These are phyloP conservation scores for Trametes polyzona DNA, from an alignment of 1,284 basidiomycete genomes.

Conservation along the genomic window DNA sequence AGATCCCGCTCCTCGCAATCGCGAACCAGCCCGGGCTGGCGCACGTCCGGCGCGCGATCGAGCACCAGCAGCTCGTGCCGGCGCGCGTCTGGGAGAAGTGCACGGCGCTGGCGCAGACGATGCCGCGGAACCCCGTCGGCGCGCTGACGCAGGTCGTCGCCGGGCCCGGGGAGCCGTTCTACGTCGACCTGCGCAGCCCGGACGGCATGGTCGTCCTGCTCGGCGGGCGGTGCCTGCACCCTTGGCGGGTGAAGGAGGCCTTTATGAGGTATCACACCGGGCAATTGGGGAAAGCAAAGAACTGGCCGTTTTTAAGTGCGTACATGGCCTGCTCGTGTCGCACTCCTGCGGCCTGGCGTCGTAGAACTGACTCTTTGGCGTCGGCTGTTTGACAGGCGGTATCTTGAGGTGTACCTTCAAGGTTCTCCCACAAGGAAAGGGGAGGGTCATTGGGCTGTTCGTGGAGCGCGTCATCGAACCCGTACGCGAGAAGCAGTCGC, in stretches of 20 bases:
- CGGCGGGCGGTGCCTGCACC: too few relatives aligned
- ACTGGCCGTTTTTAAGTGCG: too few relatives aligned
- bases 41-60: not conserved
- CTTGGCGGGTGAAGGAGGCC: not conserved
- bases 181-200: slow-evolving; percentile 1
- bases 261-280: not conserved
- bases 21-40: not conserved
- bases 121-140: not conserved
- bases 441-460: not conserved
- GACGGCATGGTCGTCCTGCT: too few relatives aligned
- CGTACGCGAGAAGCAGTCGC: not conserved
- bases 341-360: too few relatives aligned
- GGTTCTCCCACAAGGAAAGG: too few relatives aligned
- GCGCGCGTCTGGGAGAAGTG: not conserved
- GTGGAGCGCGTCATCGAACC: not conserved
- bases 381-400: not conserved
- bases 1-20: slow-evolving; percentile 10
- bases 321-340: too few relatives aligned
- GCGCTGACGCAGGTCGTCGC: slow-evolving; percentile 5
- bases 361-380: too few relatives aligned
- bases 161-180: slow-evolving; percentile 4
- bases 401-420: not conserved
- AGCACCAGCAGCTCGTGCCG: not conserved
- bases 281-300: too few relatives aligned
- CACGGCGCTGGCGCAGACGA: not conserved